These are phyloP conservation scores for Ustilago shanxiensis DNA, from an alignment of 1,284 basidiomycete species.

Conservation along the genomic window DNA sequence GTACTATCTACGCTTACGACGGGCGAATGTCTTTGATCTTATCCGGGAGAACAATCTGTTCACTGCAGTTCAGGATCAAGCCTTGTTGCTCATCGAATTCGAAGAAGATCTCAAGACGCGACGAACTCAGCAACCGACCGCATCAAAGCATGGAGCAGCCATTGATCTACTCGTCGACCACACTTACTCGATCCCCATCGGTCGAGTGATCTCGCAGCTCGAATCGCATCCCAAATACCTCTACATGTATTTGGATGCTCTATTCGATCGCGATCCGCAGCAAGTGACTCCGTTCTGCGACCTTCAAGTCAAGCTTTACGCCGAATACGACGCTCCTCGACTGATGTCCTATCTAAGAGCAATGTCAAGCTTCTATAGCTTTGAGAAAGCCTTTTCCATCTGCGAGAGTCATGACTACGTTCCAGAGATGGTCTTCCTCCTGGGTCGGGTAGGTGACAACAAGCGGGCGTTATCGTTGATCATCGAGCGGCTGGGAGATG, in stretches of 20 bases:
- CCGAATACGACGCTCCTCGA: conserved; percentile 82
- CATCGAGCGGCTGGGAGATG: conserved; percentile 93
- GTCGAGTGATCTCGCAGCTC: conserved; percentile 88
- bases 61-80: conserved; percentile 93
- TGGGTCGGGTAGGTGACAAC: conserved; percentile 97
- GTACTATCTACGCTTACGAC: conserved; percentile 85
- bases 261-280: conserved; percentile 88
- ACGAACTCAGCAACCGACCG: not conserved
- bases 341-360: conserved; percentile 92
- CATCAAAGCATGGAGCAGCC: conserved; percentile 75
- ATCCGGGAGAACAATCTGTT: conserved; percentile 95
- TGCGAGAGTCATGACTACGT: conserved; percentile 89
- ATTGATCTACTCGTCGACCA: conserved; percentile 92
- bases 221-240: conserved; percentile 82
- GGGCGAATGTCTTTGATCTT: conserved; percentile 91
- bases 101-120: conserved; percentile 84
- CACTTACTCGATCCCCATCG: conserved; percentile 94
- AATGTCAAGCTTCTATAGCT: conserved; percentile 86
- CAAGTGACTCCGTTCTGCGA: conserved; percentile 85
- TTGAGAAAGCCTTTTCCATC: conserved; percentile 91
- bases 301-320: conserved; percentile 87
- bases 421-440: conserved; percentile 95
- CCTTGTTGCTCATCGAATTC: conserved; percentile 89
- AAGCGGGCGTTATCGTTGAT: conserved; percentile 93
- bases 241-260: conserved; percentile 91